Percentiles rank a stretch among this genome's conserved stretches.
phyloP scores from a whole-genome alignment of 352 stramenopile species.

The Globisporangium uncinulatum region DNA sequence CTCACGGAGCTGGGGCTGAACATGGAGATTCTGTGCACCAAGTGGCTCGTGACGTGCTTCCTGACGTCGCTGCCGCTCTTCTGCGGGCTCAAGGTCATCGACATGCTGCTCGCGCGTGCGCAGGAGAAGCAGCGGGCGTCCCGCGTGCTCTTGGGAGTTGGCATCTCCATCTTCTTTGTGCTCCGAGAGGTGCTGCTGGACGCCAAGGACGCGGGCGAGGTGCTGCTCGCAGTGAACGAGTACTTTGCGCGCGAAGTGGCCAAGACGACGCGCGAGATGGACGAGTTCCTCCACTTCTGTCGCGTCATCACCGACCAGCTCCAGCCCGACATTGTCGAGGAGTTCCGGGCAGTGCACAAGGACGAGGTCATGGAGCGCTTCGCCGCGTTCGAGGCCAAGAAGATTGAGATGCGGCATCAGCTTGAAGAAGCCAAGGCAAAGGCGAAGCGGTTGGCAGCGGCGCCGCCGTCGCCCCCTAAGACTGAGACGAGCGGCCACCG shows the following conservation, averaged over 20 bases:
- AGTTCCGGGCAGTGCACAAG: constrained; percentile 70
- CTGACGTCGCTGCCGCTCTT: constrained; percentile 66
- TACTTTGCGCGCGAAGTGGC: constrained; percentile 69
- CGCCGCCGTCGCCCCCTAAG: constrained; percentile 54
- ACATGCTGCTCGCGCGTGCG: constrained; percentile 64
- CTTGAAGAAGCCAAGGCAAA: constrained; percentile 63
- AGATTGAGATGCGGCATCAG: constrained; percentile 81
- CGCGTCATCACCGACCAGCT: constrained; percentile 65
- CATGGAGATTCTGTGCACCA: constrained; percentile 86
- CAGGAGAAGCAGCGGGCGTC: constrained; percentile 63
- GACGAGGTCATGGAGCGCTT: constrained; percentile 81
- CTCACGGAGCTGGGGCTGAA: constrained; percentile 73
- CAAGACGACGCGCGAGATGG: constrained; percentile 65
- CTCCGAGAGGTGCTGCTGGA: constrained; percentile 49
- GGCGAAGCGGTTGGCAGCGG: constrained; percentile 28
- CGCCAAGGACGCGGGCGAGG: constrained; percentile 71
- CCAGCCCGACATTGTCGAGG: constrained; percentile 60
- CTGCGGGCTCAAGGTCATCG: constrained; percentile 71
- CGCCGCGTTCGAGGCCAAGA: constrained; percentile 74
- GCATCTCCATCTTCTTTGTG: constrained; percentile 76
- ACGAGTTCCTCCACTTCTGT: constrained; percentile 62
- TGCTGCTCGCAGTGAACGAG: constrained; percentile 72
- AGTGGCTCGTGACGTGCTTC: constrained; percentile 87
- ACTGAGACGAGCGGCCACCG: constrained; percentile 26
- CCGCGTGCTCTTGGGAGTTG: constrained; percentile 61